Evolutionary conservation across 257 asterid species (phyloP).

Genomic region (Solanum chaucha): DNA sequence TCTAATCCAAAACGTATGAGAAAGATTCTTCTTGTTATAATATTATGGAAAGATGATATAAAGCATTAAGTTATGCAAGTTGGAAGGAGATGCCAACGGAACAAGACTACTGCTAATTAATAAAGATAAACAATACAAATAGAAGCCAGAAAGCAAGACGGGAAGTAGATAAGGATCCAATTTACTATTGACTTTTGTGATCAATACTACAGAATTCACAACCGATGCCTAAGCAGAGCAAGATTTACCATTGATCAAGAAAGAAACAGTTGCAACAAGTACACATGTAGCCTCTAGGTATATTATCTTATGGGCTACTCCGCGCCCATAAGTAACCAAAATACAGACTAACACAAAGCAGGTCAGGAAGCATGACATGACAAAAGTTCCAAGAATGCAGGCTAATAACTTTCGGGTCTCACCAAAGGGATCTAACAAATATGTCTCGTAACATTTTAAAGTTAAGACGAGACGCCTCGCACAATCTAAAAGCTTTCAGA

Average conservation of each 20-base stretch:
- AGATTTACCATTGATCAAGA: neutral
- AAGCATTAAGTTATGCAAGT: neutral
- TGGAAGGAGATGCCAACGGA: neutral
- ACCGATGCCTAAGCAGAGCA: neutral
- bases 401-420: neutral
- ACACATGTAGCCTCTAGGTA: neutral
- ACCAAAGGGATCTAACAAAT: neutral
- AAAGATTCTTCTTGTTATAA: neutral
- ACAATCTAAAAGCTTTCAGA: neutral
- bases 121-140: neutral
- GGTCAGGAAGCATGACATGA: neutral
- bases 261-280: neutral
- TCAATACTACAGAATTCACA: neutral
- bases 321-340: neutral
- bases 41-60: neutral
- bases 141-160: neutral
- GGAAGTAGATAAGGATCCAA: neutral
- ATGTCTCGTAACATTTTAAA: neutral
- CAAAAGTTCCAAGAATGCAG: neutral
- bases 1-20: neutral
- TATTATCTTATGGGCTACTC: neutral
- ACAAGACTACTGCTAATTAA: neutral
- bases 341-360: neutral
- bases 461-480: neutral
- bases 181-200: neutral